Conservation (phyloP, 345 rosid genomes). For the Raphanus sativus region DNA sequence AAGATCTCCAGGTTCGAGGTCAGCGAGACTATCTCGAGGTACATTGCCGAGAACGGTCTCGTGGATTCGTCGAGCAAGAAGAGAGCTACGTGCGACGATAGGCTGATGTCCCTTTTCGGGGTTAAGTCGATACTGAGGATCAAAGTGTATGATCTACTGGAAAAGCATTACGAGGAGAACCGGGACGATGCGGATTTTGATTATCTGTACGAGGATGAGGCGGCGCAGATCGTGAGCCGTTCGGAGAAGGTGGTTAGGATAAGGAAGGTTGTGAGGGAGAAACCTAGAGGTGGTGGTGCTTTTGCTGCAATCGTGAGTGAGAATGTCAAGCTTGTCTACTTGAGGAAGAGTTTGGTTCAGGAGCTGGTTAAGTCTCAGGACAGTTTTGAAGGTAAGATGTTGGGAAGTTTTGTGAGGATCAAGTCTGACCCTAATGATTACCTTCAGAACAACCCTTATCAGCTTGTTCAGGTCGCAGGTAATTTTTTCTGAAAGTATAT, state of each 20-base stretch:
- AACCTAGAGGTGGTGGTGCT: slow-evolving; percentile 44
- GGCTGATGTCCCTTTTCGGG: slow-evolving; percentile 60
- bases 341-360: slow-evolving; percentile 67
- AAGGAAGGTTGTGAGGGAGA: slow-evolving; percentile 37
- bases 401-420: slow-evolving; percentile 70
- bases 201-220: slow-evolving; percentile 48
- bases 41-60: slow-evolving; percentile 50
- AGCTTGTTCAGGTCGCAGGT: slow-evolving; percentile 77
- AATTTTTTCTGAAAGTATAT: background rate
- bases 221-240: slow-evolving; percentile 10
- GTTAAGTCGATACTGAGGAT: slow-evolving; percentile 45
- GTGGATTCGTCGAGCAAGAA: slow-evolving; percentile 51
- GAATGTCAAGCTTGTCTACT: slow-evolving; percentile 65
- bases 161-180: slow-evolving; percentile 66
- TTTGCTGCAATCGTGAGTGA: slow-evolving; percentile 67
- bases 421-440: slow-evolving; percentile 74
- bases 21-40: slow-evolving; percentile 44
- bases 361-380: slow-evolving; percentile 52
- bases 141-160: slow-evolving; percentile 59
- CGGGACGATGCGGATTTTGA: slow-evolving; percentile 52
- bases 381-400: slow-evolving; percentile 52
- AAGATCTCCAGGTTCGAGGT: slow-evolving; percentile 56
- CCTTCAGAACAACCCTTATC: slow-evolving; percentile 61
- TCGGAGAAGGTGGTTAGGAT: slow-evolving; percentile 39
- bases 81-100: slow-evolving; percentile 56